Conservation (phyloP, 2,329 filamentous ascomycete species). For the Leptographium lundbergii region DNA sequence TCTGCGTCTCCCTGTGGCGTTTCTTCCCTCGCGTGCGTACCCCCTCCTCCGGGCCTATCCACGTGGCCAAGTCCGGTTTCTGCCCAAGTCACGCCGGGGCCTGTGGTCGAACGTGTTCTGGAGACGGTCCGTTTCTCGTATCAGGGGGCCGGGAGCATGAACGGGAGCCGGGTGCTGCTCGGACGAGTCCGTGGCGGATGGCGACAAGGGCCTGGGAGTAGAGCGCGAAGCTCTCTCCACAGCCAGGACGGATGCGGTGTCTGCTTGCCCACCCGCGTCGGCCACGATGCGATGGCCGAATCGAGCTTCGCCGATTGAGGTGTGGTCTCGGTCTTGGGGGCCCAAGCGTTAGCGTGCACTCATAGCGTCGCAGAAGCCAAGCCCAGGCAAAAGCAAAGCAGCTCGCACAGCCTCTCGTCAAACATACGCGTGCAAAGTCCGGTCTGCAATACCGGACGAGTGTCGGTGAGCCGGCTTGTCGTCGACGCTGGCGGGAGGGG, state of each 20-base stretch:
- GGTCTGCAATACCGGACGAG: no score
- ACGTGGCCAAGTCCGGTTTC: not conserved
- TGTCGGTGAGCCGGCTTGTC: no score
- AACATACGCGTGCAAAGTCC: not conserved
- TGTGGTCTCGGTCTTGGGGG: not conserved
- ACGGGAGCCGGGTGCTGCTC: not conserved
- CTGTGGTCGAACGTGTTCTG: not conserved
- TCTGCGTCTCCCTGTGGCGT: not conserved
- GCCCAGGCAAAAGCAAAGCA: not conserved
- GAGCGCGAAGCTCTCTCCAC: conserved; percentile 16
- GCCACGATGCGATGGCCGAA: not conserved
- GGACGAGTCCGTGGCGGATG: not conserved
- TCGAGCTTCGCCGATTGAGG: not conserved
- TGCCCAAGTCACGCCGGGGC: not conserved
- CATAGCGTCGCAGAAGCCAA: not conserved
- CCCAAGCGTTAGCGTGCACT: not conserved
- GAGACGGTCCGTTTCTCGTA: not conserved
- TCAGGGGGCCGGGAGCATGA: not conserved
- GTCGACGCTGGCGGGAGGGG: no score
- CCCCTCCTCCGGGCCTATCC: conserved; percentile 2
- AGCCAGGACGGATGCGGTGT: conserved; percentile 7
- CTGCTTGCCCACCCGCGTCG: not conserved
- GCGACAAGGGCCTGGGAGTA: conserved; percentile 11
- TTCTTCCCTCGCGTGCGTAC: not conserved
- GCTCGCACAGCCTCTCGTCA: not conserved